Evolutionary conservation across 257 asterid genomes (phyloP), one percentile per base, ranked within the genome.

Genomic region (Solanum appendiculatum): DNA sequence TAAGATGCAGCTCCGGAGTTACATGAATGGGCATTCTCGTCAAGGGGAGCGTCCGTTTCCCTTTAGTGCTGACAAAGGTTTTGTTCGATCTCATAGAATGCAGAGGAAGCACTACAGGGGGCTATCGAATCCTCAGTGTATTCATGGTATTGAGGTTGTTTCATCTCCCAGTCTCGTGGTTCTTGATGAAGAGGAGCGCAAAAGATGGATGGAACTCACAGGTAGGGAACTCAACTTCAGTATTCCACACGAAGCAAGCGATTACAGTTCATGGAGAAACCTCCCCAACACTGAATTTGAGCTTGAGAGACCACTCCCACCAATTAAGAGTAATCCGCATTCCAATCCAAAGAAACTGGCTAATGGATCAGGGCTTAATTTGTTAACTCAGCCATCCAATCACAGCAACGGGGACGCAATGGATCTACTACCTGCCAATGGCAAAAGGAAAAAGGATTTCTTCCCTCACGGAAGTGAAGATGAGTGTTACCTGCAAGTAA

Each of bases 21-120:
- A 91, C 54, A 96, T 96, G 99, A 96, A 96, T 2, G 99, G 99
- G 54, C 98, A 96, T 92, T 94, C 98, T 75, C 98, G 99, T 51
- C 98, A 93, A 86, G 99, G 99, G 1, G 98, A 93, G 82, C 94
- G 94, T 3, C 98, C 98, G 20, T 96, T 96, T 40, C 99, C 99
- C 0, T 96, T 95, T 86, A 92, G 98, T 20, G 98, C 88, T 23
- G 99, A 96, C 46, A 94, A 90, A 36, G 99, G 99, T 3, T 96
- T 96, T 25, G 96, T 94, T 16, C 96, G 99, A 51, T 95, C 99
- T 40, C 99, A 96, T 88, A 91, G 96, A 85, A 96, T 96, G 99
- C 99, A 96, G 58, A 66, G 99, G 89, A 96, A 96, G 86, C 99
- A 96, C 73, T 96, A 96, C 80, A 86, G 99, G 88, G 99, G 99